A percentile compares a stretch with the other conserved stretches of the same genome.
phyloP scores from a whole-genome alignment of 768 basidiomycete species.

The Coprinopsis marcescibilis region DNA sequence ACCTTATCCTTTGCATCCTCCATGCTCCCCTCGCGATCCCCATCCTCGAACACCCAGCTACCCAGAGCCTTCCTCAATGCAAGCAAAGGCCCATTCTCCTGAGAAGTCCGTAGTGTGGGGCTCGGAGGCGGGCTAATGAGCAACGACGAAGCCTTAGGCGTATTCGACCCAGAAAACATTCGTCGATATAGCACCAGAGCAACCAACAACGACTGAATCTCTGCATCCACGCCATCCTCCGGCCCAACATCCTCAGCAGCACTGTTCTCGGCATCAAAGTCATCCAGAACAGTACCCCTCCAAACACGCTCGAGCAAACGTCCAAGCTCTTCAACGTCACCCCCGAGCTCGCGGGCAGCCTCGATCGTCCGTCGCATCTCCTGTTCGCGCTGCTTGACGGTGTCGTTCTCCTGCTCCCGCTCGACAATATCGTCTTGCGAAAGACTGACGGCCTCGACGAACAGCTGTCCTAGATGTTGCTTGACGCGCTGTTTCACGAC shows the following conservation, averaged over 20 bases:
- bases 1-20: constrained; percentile 76
- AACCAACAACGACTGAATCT: constrained; percentile 47
- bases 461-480: constrained; percentile 47
- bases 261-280: constrained; percentile 23
- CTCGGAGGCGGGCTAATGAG: constrained; percentile 58
- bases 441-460: constrained; percentile 36
- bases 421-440: constrained; percentile 8
- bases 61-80: constrained; percentile 53
- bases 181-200: constrained; percentile 58
- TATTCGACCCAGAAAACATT: constrained; percentile 41
- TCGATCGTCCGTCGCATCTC: constrained; percentile 47
- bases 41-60: constrained; percentile 36
- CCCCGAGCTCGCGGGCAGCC: constrained; percentile 60
- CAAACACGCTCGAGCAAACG: constrained; percentile 53
- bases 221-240: constrained; percentile 30
- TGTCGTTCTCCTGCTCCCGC: constrained; percentile 26
- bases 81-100: constrained; percentile 33
- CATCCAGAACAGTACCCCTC: constrained; percentile 29
- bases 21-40: constrained; percentile 25
- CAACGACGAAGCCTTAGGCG: constrained; percentile 24
- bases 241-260: constrained; percentile 12
- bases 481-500: constrained; percentile 49
- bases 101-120: constrained; percentile 27
- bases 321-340: constrained; percentile 47
- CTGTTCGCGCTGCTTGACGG: constrained; percentile 30